A percentile compares a stretch with the other conserved stretches of the same genome.
These are phyloP conservation scores for Aspergillus egyptiacus DNA, from an alignment of 495 filamentous ascomycete species.

Conservation along the genomic window DNA sequence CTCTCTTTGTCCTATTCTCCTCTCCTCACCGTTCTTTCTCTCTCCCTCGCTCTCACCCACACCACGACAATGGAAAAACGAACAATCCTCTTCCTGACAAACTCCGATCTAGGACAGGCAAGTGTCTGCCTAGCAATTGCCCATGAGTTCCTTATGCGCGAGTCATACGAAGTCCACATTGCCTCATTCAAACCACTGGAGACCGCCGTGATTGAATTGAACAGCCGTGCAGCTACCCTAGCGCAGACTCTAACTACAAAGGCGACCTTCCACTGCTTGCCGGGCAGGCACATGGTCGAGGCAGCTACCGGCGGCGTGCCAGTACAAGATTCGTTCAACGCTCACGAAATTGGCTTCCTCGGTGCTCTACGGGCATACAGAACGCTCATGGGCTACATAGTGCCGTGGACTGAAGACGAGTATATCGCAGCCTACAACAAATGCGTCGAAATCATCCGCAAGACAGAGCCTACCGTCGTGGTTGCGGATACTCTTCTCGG, in stretches of 20 bases:
- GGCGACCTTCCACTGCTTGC: slow-evolving; percentile 27
- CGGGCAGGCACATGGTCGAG: slow-evolving; percentile 25
- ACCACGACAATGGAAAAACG: slow-evolving; percentile 7
- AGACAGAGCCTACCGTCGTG: slow-evolving; percentile 30
- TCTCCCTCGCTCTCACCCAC: neutral
- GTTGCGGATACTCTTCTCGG: slow-evolving; percentile 37
- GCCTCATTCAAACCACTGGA: slow-evolving; percentile 37
- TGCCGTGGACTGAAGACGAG: slow-evolving; percentile 33
- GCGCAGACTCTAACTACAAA: neutral
- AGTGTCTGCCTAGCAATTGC: slow-evolving; percentile 39
- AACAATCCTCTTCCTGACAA: slow-evolving; percentile 40
- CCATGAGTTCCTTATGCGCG: slow-evolving; percentile 35
- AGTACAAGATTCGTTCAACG: slow-evolving; percentile 8
- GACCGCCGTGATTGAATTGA: slow-evolving; percentile 14
- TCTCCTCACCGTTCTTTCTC: neutral
- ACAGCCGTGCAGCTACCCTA: slow-evolving; percentile 6
- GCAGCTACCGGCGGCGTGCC: slow-evolving; percentile 9
- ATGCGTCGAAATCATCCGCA: slow-evolving; percentile 26
- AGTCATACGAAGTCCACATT: slow-evolving; percentile 37
- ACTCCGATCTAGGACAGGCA: slow-evolving; percentile 41
- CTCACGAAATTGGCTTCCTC: slow-evolving; percentile 16
- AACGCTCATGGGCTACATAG: slow-evolving; percentile 9
- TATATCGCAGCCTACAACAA: slow-evolving; percentile 33
- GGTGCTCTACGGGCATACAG: slow-evolving; percentile 21
- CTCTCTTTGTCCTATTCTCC: neutral